These are phyloP conservation scores for Phlebopus sp. DNA, from an alignment of 1,284 basidiomycete genomes.

Conservation along the genomic window DNA sequence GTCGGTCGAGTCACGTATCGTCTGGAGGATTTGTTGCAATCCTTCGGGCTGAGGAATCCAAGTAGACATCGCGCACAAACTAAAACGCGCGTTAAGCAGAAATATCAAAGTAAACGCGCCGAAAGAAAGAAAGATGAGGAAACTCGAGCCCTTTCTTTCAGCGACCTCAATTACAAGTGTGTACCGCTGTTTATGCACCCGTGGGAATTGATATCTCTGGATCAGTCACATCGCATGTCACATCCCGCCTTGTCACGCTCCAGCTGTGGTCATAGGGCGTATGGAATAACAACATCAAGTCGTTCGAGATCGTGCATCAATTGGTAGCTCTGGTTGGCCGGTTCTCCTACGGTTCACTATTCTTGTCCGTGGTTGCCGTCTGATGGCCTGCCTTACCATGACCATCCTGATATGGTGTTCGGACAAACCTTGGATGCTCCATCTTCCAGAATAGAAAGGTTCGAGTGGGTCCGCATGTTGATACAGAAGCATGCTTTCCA, in stretches of 20 bases:
- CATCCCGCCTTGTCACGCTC: slow-evolving; percentile 3
- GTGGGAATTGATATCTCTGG: slow-evolving; percentile 34
- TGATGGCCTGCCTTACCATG: too few species aligned
- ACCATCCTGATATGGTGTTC: too few species aligned
- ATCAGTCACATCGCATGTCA: slow-evolving; percentile 29
- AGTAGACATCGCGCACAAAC: slow-evolving; percentile 44
- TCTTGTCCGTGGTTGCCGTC: too few species aligned
- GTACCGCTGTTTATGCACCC: slow-evolving; percentile 34
- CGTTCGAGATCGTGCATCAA: too few species aligned
- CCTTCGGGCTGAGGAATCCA: slow-evolving; percentile 79
- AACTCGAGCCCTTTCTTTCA: slow-evolving; percentile 14
- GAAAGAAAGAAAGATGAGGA: slow-evolving; percentile 25
- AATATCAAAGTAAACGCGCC: slow-evolving; percentile 27
- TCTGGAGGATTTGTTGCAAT: slow-evolving; percentile 80
- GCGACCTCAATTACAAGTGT: slow-evolving; percentile 15
- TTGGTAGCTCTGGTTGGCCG: too few species aligned
- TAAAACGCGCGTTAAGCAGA: slow-evolving; percentile 27
- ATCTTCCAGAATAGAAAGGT: too few species aligned
- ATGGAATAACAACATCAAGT: too few species aligned
- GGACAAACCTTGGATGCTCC: too few species aligned
- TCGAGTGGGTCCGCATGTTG: not conserved
- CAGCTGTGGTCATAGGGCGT: too few species aligned
- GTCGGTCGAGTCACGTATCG: slow-evolving; percentile 82
- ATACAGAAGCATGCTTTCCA: not conserved
- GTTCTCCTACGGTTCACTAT: too few species aligned